A percentile compares a stretch with the other conserved stretches of the same genome.
These are phyloP conservation scores for Bauhinia variegata DNA, from an alignment of 306 rosid species.

Conservation along the genomic window DNA sequence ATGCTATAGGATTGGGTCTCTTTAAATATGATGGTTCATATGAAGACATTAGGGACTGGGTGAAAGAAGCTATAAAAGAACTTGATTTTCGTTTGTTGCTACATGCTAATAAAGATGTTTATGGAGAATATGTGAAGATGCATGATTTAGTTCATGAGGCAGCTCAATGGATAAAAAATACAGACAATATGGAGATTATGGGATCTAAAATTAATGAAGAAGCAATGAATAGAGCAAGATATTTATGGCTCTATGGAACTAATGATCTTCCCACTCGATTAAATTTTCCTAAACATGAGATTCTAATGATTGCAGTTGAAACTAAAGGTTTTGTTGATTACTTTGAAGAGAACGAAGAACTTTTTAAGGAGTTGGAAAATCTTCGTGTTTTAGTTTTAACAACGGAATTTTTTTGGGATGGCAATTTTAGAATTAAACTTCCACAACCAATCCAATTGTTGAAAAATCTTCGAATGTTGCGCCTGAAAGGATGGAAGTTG, in stretches of 20 bases:
- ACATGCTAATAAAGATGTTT: neutral
- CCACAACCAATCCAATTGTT: neutral
- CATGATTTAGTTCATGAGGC: neutral
- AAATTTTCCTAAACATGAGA: neutral
- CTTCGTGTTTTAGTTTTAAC: neutral
- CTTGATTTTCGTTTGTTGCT: neutral
- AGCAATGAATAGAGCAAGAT: neutral
- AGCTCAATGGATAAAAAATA: neutral
- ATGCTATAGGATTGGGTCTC: neutral
- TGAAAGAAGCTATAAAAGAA: no score
- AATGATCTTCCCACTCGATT: neutral
- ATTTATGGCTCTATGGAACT: neutral
- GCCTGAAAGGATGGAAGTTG: accelerated
- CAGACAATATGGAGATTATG: neutral
- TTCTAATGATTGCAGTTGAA: neutral
- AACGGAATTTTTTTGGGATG: no score
- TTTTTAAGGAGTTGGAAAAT: neutral
- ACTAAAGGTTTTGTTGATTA: neutral
- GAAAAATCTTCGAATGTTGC: neutral
- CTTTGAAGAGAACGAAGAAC: no score
- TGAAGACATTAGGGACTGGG: no score
- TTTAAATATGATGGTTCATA: no score
- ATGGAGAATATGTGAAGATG: neutral
- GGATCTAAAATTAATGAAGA: no score
- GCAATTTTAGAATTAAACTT: no score